A percentile compares a stretch with the other conserved stretches of the same genome.
Conservation (phyloP, 768 basidiomycete species). For the Lactifluus subvellereus region DNA sequence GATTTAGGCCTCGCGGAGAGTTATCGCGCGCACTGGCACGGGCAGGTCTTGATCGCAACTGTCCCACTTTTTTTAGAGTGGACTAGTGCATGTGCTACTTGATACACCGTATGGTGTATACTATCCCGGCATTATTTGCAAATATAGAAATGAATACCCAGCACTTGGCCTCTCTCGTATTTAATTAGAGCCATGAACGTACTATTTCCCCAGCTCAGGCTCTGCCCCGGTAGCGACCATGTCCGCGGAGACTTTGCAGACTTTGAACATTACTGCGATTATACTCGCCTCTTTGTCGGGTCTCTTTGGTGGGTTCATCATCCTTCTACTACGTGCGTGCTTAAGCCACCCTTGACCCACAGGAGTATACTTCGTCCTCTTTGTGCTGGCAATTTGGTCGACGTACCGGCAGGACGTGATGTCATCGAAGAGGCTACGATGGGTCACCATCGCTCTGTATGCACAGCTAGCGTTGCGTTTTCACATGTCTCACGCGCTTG, state of each 20-base stretch:
- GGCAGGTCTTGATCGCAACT: too few species aligned
- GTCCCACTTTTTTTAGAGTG: too few species aligned
- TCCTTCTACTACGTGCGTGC: neutral
- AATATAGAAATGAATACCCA: neutral
- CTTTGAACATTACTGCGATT: conserved; percentile 20
- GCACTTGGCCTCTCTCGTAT: neutral
- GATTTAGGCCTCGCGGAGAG: too few species aligned
- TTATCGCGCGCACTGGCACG: too few species aligned
- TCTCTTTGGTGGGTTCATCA: conserved; percentile 20
- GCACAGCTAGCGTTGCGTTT: neutral
- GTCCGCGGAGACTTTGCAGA: conserved; percentile 14
- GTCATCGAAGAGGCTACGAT: conserved; percentile 19
- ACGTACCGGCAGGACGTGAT: conserved; percentile 9
- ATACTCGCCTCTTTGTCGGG: conserved; percentile 21
- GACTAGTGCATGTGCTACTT: too few species aligned
- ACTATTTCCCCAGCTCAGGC: neutral
- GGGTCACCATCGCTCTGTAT: conserved; percentile 25
- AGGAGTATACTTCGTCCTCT: conserved; percentile 26
- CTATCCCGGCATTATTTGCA: neutral
- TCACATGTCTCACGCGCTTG: conserved; percentile 26
- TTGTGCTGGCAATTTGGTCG: conserved; percentile 26
- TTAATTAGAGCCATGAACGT: neutral
- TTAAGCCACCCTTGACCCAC: neutral
- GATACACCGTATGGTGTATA: too few species aligned
- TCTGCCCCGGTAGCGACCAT: neutral